Percentiles rank a stretch among this genome's conserved stretches.
Conservation (phyloP, 352 stramenopile genomes). For the Globisporangium yorkense region DNA sequence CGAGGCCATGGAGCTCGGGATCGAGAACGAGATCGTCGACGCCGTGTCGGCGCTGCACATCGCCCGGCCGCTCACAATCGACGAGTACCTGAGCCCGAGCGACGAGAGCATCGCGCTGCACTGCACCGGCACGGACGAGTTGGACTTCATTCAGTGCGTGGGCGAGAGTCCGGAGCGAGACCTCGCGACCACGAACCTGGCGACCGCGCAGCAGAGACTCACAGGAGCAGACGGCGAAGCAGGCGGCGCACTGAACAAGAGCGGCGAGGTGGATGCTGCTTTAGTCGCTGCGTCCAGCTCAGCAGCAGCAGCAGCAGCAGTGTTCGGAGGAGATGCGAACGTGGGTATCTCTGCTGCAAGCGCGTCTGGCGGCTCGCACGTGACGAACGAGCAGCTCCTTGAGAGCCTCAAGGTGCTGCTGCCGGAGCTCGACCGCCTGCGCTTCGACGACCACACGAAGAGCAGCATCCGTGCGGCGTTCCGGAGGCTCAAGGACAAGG, state of each 20-base stretch:
- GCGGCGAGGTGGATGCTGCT: background rate
- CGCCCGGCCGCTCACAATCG: conserved; percentile 21
- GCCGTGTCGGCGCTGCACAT: conserved; percentile 1
- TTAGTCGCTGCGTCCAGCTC: background rate
- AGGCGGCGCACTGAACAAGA: background rate
- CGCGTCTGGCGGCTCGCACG: conserved; percentile 11
- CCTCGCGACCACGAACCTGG: background rate
- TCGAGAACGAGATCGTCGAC: conserved; percentile 4
- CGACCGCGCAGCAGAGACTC: background rate
- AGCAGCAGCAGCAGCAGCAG: background rate
- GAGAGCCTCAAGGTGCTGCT: conserved; percentile 42
- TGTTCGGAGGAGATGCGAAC: background rate
- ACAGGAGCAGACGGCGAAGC: background rate
- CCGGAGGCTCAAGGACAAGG: conserved; percentile 35
- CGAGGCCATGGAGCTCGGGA: background rate
- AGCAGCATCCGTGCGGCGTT: conserved; percentile 50
- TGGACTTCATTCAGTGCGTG: conserved; percentile 31
- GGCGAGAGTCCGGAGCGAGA: conserved; percentile 1
- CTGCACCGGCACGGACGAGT: conserved; percentile 35
- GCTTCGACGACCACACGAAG: conserved; percentile 54
- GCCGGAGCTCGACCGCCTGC: conserved; percentile 42
- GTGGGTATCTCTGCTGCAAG: background rate
- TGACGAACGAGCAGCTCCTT: conserved; percentile 42
- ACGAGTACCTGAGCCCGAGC: conserved; percentile 41
- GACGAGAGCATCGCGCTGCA: conserved; percentile 40